Evolutionary conservation across 768 basidiomycete genomes (phyloP), one percentile per base, ranked within the genome.

Genomic region (Rhizopogon vesiculosus): DNA sequence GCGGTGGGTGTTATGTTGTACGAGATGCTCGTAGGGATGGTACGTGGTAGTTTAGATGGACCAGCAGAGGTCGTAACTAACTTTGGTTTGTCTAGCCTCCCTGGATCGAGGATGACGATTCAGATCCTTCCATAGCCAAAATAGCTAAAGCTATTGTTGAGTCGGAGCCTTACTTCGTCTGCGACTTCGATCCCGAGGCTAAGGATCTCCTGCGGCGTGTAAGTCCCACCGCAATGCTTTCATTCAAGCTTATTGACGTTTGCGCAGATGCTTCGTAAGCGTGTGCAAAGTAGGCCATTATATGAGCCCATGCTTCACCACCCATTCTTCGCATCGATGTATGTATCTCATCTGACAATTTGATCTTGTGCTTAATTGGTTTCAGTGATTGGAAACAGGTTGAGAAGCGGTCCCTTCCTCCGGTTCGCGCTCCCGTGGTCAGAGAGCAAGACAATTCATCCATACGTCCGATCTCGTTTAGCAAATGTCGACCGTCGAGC

Each of bases 1-100:
- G 59, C 59, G 1, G 38, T 56, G 8, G 59, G 57, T 13, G 25
- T 59, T 16, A 57, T 57, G 16, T 22, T 59, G 25, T 57, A 58
- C 25, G 51, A 54, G 46, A 59, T 59, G 59, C 45, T 59, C 8
- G 9, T 31, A 2, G 59, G 59, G 19, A 38, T 8, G 46, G 59
- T 51, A 42, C 53, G 57, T 39, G 29, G 3, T 18, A 4, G 22
- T 40, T 33, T 25, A 15, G 8, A 38, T 49, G 8, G 22, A 45
- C 4, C 22, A 4, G 10, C 19, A 22, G 25, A 9, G 3, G 13
- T 8, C 3, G 7, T 29, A 5, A 15, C 29, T 31, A 12, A 53
- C n/a, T 16, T 43, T 44, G 42, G 43, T 41, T 13, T 4, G 12
- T 54, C 19, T 19, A 58, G 57, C 33, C 28, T 15, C 57, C 57